Evolutionary conservation across 2,329 filamentous ascomycete genomes (phyloP).

Genomic region (Boeremia exigua): DNA sequence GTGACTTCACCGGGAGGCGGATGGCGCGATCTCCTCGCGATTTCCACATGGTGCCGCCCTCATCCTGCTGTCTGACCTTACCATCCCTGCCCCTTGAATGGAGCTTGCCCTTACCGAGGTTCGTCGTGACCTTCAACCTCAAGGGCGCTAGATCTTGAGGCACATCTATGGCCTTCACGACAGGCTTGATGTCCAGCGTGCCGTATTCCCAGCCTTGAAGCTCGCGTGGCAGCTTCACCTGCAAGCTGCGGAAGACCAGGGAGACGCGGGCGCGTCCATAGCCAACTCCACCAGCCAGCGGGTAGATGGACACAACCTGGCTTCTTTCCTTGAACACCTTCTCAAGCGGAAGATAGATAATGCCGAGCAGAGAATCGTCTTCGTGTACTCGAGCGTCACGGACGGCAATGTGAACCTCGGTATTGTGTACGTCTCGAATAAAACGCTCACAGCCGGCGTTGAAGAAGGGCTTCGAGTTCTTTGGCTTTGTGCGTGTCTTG

Average conservation of each 20-base stretch:
- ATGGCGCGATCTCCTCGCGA: slow-evolving; percentile 55
- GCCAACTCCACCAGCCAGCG: slow-evolving; percentile 74
- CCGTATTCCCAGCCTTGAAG: slow-evolving; percentile 75
- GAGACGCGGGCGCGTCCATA: slow-evolving; percentile 73
- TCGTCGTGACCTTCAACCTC: slow-evolving; percentile 66
- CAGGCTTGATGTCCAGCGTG: slow-evolving; percentile 68
- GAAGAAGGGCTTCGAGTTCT: slow-evolving; percentile 79
- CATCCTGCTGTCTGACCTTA: slow-evolving; percentile 34
- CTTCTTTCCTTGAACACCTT: slow-evolving; percentile 68
- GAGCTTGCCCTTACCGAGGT: slow-evolving; percentile 65
- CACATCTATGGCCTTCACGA: slow-evolving; percentile 58
- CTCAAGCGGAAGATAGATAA: slow-evolving; percentile 70
- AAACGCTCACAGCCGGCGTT: slow-evolving; percentile 78
- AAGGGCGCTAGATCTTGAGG: slow-evolving; percentile 57
- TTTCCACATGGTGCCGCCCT: slow-evolving; percentile 58
- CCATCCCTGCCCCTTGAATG: slow-evolving; percentile 50
- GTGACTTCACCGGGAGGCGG: slow-evolving; percentile 64
- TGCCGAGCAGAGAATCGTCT: slow-evolving; percentile 71
- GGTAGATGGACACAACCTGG: slow-evolving; percentile 70
- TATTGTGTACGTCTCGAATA: slow-evolving; percentile 69
- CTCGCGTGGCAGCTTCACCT: slow-evolving; percentile 64
- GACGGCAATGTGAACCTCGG: slow-evolving; percentile 72
- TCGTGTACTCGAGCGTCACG: slow-evolving; percentile 73
- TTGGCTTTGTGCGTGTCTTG: slow-evolving; percentile 76
- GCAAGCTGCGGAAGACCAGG: slow-evolving; percentile 74